Evolutionary conservation across 2,329 filamentous ascomycete genomes (phyloP), one percentile per base, ranked within the genome.

Genomic region (Penicillium sclerotiorum): DNA sequence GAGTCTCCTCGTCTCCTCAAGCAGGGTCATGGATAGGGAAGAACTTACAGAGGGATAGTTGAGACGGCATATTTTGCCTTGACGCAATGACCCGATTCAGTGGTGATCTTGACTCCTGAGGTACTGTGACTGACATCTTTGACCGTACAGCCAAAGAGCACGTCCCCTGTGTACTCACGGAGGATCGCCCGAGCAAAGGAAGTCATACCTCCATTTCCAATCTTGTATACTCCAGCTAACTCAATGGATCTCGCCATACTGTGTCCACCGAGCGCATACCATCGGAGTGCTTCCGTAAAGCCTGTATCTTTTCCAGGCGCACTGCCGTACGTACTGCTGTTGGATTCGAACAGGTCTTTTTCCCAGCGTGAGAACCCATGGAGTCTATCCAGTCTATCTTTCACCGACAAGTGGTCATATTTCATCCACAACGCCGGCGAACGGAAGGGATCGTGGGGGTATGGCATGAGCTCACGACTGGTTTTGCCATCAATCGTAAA

Each of bases 391-490:
- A 73, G 47, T 0, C 70, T 62, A 1, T 70, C 62, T 20, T 59
- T 51, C 1, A 64, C 60, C 0, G 46, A 63, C 3, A 72, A 49
- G n/a, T 42, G 52, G 30, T 69, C 66, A 28, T 63, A 65, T n/a
- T 53, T 50, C 39, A 40, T 57, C 68, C 68, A 71, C 0, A 49
- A 47, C 0, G 57, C 56, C 0, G 67, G 63, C 8, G 57, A 51
- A 4, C 64, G 58, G 6, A 63, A 52, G 1, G 67, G 61, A 11
- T 71, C 67, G 39, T 70, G 65, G 0, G 71, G 70, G 35, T 61
- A 73, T 0, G 70, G 70, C 67, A 73, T 72, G 1, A 72, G 36
- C 0, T 63, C 51, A 4, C 62, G 53, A 30, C 67, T 66, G 7
- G 55, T 51, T 2, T 59, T 6, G 2, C 65, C 67, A 38, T 69